phyloP scores from a whole-genome alignment of 1,139 yeast species.

The Protomyces gravidus region DNA sequence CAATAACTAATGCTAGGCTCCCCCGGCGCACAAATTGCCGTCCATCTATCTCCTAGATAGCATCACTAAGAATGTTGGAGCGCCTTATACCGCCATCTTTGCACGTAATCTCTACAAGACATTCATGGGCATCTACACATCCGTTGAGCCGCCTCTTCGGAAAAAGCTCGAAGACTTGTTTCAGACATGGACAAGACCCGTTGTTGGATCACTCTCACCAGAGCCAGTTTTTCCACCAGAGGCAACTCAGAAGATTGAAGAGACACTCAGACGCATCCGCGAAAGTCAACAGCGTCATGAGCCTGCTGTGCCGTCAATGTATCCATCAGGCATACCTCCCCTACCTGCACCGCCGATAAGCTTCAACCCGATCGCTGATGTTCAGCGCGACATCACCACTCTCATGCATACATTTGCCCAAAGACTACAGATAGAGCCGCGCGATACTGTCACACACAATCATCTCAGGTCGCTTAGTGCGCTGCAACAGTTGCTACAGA shows the following conservation, averaged over 20 bases:
- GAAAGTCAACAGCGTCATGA: conserved; percentile 37
- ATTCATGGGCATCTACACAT: conserved; percentile 70
- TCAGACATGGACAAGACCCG: conserved; percentile 73
- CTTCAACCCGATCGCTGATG: conserved; percentile 18
- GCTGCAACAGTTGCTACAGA: conserved; percentile 30
- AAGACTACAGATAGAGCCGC: conserved; percentile 29
- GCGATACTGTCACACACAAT: conserved; percentile 23
- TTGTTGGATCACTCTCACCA: conserved; percentile 50
- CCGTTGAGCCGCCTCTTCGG: conserved; percentile 71
- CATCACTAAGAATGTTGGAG: conserved; percentile 85
- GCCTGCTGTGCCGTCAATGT: neutral
- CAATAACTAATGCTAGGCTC: conserved; percentile 41
- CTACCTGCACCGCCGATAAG: neutral
- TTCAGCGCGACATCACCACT: conserved; percentile 27
- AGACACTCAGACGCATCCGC: conserved; percentile 57
- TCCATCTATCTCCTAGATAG: conserved; percentile 83
- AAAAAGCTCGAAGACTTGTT: conserved; percentile 69
- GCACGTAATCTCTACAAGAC: conserved; percentile 62
- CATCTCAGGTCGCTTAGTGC: conserved; percentile 32
- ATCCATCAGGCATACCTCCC: conserved; percentile 6
- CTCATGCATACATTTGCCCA: conserved; percentile 29
- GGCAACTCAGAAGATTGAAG: conserved; percentile 68
- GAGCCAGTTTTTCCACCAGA: conserved; percentile 68
- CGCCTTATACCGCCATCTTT: conserved; percentile 75
- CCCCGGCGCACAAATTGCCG: conserved; percentile 79